Percentiles rank a stretch among this genome's conserved stretches.
These are phyloP conservation scores for Lodderomyces jiufengensis DNA, from an alignment of 1,139 yeast species.

Conservation along the genomic window DNA sequence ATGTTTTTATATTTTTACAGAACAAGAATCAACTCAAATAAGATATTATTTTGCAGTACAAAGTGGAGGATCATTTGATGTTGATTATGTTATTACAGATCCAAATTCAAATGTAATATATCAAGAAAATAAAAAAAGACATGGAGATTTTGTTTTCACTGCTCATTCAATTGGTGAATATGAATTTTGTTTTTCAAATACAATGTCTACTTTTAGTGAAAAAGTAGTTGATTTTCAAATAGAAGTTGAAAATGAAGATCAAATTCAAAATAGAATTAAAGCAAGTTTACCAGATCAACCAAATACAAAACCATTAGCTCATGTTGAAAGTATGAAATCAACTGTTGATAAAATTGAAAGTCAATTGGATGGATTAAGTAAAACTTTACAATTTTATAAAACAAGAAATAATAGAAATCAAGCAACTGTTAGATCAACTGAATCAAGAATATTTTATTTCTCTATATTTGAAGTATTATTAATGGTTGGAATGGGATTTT, in stretches of 20 bases:
- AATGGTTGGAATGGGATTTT: slow-evolving; percentile 81
- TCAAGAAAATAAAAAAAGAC: slow-evolving; percentile 65
- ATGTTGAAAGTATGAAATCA: slow-evolving; percentile 56
- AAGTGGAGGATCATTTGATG: slow-evolving; percentile 82
- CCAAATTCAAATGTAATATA: slow-evolving; percentile 63
- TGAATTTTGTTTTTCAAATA: slow-evolving; percentile 86
- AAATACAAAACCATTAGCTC: slow-evolving; percentile 54
- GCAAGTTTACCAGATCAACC: slow-evolving; percentile 67
- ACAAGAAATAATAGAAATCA: slow-evolving; percentile 93
- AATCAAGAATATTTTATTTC: slow-evolving; percentile 80
- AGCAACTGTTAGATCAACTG: slow-evolving; percentile 86
- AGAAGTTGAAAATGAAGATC: slow-evolving; percentile 49
- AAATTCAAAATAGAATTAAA: slow-evolving; percentile 33
- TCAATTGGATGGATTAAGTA: slow-evolving; percentile 62
- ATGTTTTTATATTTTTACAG: slow-evolving; percentile 77
- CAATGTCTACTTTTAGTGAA: slow-evolving; percentile 82
- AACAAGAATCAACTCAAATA: slow-evolving; percentile 57
- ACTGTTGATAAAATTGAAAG: slow-evolving; percentile 62
- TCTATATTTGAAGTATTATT: slow-evolving; percentile 75
- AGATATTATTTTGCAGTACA: slow-evolving; percentile 91
- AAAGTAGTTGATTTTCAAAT: slow-evolving; percentile 90
- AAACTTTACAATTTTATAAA: slow-evolving; percentile 75
- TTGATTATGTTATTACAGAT: slow-evolving; percentile 69
- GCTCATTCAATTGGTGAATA: slow-evolving; percentile 80
- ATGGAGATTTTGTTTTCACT: slow-evolving; percentile 77